phyloP scores from a whole-genome alignment of 2,329 filamentous ascomycete genomes.

The Cordyceps militaris region DNA sequence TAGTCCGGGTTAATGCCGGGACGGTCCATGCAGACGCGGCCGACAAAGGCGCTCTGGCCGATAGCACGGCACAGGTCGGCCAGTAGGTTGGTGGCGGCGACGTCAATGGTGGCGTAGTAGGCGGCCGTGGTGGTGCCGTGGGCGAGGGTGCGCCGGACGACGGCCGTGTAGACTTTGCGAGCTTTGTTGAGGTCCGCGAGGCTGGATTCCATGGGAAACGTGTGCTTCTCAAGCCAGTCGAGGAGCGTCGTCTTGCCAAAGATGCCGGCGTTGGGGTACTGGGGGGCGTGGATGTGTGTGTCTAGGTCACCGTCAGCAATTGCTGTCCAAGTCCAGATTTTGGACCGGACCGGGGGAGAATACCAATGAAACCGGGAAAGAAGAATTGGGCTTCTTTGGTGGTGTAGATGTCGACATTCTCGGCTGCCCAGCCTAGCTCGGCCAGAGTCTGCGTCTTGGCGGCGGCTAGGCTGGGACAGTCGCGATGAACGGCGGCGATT shows the following conservation, averaged over 20 bases:
- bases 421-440: constrained; percentile 38
- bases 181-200: constrained; percentile 59
- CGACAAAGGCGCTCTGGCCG: constrained; percentile 86
- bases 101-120: constrained; percentile 91
- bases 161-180: constrained; percentile 65
- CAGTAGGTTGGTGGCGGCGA: constrained; percentile 82
- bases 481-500: constrained; percentile 41
- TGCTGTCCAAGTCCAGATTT: too few relatives aligned
- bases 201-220: constrained; percentile 83
- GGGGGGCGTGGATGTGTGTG: constrained; percentile 89
- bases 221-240: constrained; percentile 90
- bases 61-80: constrained; percentile 70
- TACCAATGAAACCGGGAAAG: constrained; percentile 77
- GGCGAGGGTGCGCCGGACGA: constrained; percentile 71
- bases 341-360: constrained; percentile 14
- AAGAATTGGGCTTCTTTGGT: constrained; percentile 57
- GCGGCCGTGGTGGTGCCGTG: constrained; percentile 89
- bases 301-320: constrained; percentile 44
- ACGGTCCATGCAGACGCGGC: constrained; percentile 91
- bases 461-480: constrained; percentile 25
- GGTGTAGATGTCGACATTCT: constrained; percentile 31
- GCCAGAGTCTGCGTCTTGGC: constrained; percentile 28
- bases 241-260: constrained; percentile 91
- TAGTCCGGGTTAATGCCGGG: constrained; percentile 58
- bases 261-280: constrained; percentile 90